Evolutionary conservation across 2,329 filamentous ascomycete species (phyloP), one percentile per base, ranked within the genome.

Genomic region (Aspergillus melleus): DNA sequence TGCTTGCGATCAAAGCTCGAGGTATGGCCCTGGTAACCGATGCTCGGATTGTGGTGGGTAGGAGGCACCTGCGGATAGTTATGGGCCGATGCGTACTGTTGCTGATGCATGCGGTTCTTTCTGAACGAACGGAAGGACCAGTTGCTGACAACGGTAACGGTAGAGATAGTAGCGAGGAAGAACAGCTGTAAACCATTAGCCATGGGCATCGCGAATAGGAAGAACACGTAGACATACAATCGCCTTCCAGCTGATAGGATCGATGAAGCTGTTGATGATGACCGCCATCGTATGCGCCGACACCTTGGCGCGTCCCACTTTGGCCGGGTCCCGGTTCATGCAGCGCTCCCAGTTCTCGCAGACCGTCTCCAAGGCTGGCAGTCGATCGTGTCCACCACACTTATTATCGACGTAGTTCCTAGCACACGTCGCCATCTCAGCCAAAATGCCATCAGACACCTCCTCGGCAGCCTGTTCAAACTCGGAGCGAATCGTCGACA

Each of bases 211-310:
- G n/a, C 11, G 20, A 10, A 4, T 46, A 11, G 22, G 10, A 14
- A 47, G n/a, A 36, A 14, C 0, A 47, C 3, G 12, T 26, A 36
- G 29, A 75, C 79, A 63, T 81, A 87, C 86, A 82, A 90, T 88
- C 11, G 87, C 85, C 76, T 97, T 97, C 76, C 91, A 89, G 64
- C 90, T 92, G 75, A 98, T 93, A 6, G 91, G 88, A 68, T 96
- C 92, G 4, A 96, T 88, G 74, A 98, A 97, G 69, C 90, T 89
- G 73, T 98, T 97, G 76, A 98, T 89, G 46, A 99, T 96, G 71
- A 92, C 87, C 0, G 94, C 94, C 72, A 97, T 90, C 26, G 93
- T 95, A 70, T 91, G 89, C 5, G 92, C 93, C 19, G 90, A 91
- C 44, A 96, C 87, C 69, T 88, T 89, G 47, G 94, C 89, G 42